Base-by-base conservation (phyloP, 129 eudicot species). In the Logfia minima region DNA sequence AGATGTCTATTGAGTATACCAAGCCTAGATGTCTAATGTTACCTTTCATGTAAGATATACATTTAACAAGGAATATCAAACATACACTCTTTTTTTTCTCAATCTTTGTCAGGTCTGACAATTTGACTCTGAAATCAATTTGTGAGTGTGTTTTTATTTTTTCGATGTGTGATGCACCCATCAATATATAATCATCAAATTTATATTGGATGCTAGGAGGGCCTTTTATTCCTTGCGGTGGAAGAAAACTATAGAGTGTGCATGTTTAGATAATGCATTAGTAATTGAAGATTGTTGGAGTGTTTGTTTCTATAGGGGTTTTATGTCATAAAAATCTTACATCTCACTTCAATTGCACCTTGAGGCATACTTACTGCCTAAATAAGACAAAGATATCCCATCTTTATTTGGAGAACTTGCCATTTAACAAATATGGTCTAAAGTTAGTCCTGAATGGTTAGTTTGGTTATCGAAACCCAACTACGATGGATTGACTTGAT, bases 331-430 rank as follows among this genome's bases (percentile, higher is more conserved):
- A 59, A 39, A 18, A 39, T 8, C 69, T 58, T 24, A 56, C 82
- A 83, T 71, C 87, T 85, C 84, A 66, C 72, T 81, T 86, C 87
- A 84, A 86, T 89, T 88, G 56, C 58, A 55, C 31, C 59, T 72
- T 84, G 96, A 90, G 82, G 79, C 82, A 62, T 83, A 84, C 96
- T 18, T 75, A 48, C 79, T 77, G 93, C 84, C 93, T 72, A 79
- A 71, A 79, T 61, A 56, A 80, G 93, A 90, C 77, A 75, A 74
- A 68, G 96, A 90, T 91, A 78, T 80, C 55, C 56, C 88, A 91
- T 74, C 78, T 61, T 41, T 37, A 28, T 14, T 56, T 60, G 58
- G 70, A 53, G 4, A 2, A 70, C 23, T 45, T 48, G 32, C 8
- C 74, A 21, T 69, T 21, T 69, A 11, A 69, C 56, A 41, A 43